Evolutionary conservation across 179 eudicot species (phyloP).

Genomic region (Sideroxylon spinosum): DNA sequence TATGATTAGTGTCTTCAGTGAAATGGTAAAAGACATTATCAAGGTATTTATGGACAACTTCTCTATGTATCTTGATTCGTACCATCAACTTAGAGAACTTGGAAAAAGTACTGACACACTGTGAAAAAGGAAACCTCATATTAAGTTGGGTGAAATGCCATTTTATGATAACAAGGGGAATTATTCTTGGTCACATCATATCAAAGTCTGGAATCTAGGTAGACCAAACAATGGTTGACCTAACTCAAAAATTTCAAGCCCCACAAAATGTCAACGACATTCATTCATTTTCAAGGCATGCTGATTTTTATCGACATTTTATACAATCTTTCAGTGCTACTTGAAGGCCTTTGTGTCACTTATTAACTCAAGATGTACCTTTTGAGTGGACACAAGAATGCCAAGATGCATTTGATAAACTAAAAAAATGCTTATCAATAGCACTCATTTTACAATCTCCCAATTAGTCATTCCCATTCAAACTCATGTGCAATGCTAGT

Average conservation of each 20-base stretch:
- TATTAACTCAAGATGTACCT: not conserved
- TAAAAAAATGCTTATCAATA: not conserved
- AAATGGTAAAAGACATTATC: not conserved
- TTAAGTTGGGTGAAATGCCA: not conserved
- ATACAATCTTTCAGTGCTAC: not conserved
- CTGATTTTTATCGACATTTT: not conserved
- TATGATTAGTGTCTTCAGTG: not conserved
- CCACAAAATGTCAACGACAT: not conserved
- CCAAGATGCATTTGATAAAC: not conserved
- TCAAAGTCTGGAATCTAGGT: not conserved
- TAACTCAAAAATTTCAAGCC: not conserved
- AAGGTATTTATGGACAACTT: not conserved
- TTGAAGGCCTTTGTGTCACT: too few relatives aligned
- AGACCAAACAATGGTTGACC: not conserved
- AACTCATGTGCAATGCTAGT: not conserved
- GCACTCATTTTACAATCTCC: not conserved
- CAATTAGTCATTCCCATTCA: not conserved
- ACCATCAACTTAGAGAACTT: not conserved
- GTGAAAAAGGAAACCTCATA: not conserved
- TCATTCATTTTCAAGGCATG: not conserved
- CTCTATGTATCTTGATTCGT: not conserved
- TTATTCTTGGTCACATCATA: not conserved
- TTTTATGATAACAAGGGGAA: not conserved
- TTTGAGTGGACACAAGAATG: not conserved
- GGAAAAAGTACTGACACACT: not conserved